phyloP scores from a whole-genome alignment of 805 yeast genomes.

The Cyberlindnera nakhonratchasimensis region DNA sequence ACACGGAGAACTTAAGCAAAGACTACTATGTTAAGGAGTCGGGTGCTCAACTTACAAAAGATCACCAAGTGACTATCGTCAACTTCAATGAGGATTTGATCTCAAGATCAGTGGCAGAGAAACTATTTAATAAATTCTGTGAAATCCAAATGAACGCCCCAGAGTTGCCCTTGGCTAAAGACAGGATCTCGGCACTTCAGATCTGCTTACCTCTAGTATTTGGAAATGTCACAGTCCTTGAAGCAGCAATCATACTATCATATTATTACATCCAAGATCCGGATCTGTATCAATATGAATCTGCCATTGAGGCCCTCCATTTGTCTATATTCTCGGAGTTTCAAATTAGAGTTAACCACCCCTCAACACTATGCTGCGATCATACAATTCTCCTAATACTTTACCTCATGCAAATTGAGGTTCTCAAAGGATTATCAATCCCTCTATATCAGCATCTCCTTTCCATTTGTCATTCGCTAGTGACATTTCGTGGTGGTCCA shows the following conservation, averaged over 20 bases:
- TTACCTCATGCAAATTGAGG: conserved; percentile 9
- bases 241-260: conserved; percentile 5
- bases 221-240: conserved; percentile 10
- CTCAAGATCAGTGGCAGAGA: conserved; percentile 2
- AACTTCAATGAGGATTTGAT: conserved; percentile 2
- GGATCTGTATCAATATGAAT: neutral
- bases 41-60: conserved; percentile 4
- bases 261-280: conserved; percentile 2
- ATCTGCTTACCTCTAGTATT: conserved; percentile 10
- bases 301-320: conserved; percentile 4
- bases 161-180: neutral
- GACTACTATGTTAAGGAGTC: conserved; percentile 6
- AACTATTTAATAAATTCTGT: conserved; percentile 5
- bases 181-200: conserved; percentile 8
- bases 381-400: conserved; percentile 8
- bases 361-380: conserved; percentile 10
- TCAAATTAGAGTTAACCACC: conserved; percentile 3
- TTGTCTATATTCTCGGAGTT: conserved; percentile 5
- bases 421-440: conserved; percentile 6
- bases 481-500: conserved; percentile 11
- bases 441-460: conserved; percentile 7
- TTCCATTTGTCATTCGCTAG: neutral
- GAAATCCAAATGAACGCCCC: conserved; percentile 1
- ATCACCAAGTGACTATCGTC: conserved; percentile 4
- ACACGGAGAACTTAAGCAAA: conserved; percentile 3